A percentile compares a stretch with the other conserved stretches of the same genome.
Evolutionary conservation across 139 green algal species (phyloP).

Genomic region (Spirogloea muscicola): DNA sequence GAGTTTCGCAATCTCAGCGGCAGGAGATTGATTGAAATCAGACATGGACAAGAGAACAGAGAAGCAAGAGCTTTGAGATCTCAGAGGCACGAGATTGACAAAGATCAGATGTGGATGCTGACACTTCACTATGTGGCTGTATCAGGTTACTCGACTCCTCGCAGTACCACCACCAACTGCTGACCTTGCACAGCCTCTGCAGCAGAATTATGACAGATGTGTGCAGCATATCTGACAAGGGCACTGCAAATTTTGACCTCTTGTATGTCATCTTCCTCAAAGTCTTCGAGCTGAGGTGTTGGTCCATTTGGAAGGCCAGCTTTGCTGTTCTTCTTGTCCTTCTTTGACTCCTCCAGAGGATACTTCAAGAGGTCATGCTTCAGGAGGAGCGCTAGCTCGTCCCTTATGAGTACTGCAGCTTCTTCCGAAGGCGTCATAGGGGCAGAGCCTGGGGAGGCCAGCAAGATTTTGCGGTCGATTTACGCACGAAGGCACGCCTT

Average conservation of each 20-base stretch:
- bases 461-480: background rate
- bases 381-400: constrained; percentile 66
- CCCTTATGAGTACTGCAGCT: constrained; percentile 67
- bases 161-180: background rate
- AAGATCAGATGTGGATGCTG: background rate
- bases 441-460: no score
- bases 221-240: background rate
- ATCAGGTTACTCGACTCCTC: background rate
- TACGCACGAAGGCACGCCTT: background rate
- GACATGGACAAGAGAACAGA: background rate
- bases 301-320: no score
- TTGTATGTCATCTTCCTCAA: constrained; percentile 4
- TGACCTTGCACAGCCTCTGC: background rate
- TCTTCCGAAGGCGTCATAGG: constrained; percentile 42
- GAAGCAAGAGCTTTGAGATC: background rate
- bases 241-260: constrained; percentile 15
- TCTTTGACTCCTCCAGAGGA: constrained; percentile 47
- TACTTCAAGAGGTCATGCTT: constrained; percentile 68
- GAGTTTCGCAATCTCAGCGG: no score
- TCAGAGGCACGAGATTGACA: background rate
- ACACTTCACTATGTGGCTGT: background rate
- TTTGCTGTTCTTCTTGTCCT: constrained; percentile 25
- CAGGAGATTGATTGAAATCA: no score
- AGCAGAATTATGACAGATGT: background rate
- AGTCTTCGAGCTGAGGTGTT: no score